Evolutionary conservation across 164 flowering plant species (phyloP).

Genomic region (Stephania japonica): DNA sequence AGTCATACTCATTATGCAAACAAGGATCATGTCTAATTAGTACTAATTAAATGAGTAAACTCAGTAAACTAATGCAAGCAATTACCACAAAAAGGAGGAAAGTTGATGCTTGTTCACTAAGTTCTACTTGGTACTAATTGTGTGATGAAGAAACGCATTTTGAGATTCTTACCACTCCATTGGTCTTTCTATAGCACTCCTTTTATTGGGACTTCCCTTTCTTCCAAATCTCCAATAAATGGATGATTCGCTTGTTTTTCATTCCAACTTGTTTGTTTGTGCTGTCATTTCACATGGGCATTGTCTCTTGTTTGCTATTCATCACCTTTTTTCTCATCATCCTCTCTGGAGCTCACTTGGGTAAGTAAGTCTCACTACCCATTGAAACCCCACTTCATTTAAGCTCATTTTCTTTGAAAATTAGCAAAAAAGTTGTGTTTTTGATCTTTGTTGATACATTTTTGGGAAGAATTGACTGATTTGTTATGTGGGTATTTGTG

Average conservation of each 20-base stretch:
- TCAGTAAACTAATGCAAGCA: background rate
- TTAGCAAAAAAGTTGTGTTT: no score
- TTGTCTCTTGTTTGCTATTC: background rate
- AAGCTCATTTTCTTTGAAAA: background rate
- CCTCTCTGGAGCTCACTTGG: background rate
- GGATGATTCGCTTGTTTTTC: background rate
- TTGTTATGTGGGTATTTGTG: background rate
- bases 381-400: background rate
- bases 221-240: background rate
- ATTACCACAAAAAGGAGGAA: background rate
- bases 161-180: background rate
- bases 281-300: conserved; percentile 1
- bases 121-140: background rate
- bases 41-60: background rate
- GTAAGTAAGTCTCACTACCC: background rate
- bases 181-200: background rate
- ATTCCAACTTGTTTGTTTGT: background rate
- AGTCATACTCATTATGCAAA: background rate
- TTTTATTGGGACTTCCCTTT: background rate
- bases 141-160: background rate
- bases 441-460: no score
- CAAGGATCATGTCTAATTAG: background rate
- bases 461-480: no score
- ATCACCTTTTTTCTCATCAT: background rate
- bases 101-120: conserved; percentile 2